Evolutionary conservation across 768 basidiomycete genomes (phyloP), one percentile per base, ranked within the genome.

Genomic region (Amanita subjunquillea): DNA sequence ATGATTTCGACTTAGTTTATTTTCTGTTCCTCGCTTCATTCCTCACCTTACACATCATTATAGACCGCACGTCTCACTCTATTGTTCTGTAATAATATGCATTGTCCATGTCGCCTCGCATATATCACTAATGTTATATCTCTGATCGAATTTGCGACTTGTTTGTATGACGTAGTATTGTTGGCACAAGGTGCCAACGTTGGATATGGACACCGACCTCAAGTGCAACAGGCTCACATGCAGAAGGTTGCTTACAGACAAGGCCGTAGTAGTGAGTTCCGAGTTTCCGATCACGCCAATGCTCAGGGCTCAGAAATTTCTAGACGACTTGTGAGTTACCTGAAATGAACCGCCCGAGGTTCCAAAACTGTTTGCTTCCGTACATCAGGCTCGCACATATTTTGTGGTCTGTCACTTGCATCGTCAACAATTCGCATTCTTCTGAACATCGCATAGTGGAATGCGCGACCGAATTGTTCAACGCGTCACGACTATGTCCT

Each of bases 381-480:
- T 34, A 34, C 56, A 23, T 15, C 55, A 89, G 88, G 88, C 69
- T 89, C 88, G 51, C 88, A 90, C 71, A 89, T 91, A 66, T 91
- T 91, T 63, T 91, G 88, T 63, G 74, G 88, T 85, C 65, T 60
- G 69, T 54, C 45, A 63, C 39, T 40, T 50, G 43, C 38, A 27
- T 51, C 9, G 54, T 40, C 8, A 20, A 13, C 20, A 15, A 9
- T n/a, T 22, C 40, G n/a, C 9, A 9, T 6, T 17, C 15, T 40
- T 27, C 23, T 27, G 48, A 37, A 48, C 23, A 20, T 10, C 12
- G 10, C 9, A 2, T 45, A 89, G 89, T 90, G 51, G 83, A 86
- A 25, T 92, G 90, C 63, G 90, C 90, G 23, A 90, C 88, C 61
- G 85, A 90, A 61, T 64, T 89, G 27, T 92, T 92, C 67, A 86